phyloP scores from a whole-genome alignment of 2,329 filamentous ascomycete species.

The Aspergillus ochraceus region DNA sequence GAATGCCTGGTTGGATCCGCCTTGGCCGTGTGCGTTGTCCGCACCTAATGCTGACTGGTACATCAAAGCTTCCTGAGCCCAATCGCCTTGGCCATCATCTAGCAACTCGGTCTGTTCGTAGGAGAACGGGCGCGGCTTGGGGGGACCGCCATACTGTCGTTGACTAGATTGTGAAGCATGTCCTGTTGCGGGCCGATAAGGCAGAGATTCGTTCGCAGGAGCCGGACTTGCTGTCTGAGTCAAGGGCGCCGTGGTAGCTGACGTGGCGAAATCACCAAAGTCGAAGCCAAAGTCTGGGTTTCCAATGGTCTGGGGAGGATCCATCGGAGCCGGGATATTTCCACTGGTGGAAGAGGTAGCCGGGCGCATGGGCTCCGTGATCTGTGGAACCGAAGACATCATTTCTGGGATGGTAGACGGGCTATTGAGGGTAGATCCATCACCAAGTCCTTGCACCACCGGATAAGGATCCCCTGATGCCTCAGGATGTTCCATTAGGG shows the following conservation, averaged over 20 bases:
- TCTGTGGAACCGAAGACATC: conserved; percentile 22
- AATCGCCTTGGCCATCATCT: conserved; percentile 31
- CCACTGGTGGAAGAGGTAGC: conserved; percentile 14
- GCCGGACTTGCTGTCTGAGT: conserved; percentile 11
- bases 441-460: conserved; percentile 9
- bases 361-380: conserved; percentile 23
- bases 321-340: background rate
- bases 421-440: conserved; percentile 10
- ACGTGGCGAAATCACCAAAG: conserved; percentile 27
- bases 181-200: conserved; percentile 14
- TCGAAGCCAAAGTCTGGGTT: conserved; percentile 34
- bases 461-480: conserved; percentile 14
- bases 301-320: conserved; percentile 11
- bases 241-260: conserved; percentile 8
- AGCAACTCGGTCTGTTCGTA: conserved; percentile 7
- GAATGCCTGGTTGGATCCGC: conserved; percentile 5
- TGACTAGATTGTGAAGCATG: conserved; percentile 21
- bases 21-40: conserved; percentile 20
- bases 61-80: conserved; percentile 43
- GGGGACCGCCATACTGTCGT: conserved; percentile 23
- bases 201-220: conserved; percentile 10
- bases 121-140: conserved; percentile 14
- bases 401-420: conserved; percentile 16
- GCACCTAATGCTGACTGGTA: conserved; percentile 33
- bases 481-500: conserved; percentile 30